Conservation (phyloP, 257 asterid species). For the Solanum rostratum region DNA sequence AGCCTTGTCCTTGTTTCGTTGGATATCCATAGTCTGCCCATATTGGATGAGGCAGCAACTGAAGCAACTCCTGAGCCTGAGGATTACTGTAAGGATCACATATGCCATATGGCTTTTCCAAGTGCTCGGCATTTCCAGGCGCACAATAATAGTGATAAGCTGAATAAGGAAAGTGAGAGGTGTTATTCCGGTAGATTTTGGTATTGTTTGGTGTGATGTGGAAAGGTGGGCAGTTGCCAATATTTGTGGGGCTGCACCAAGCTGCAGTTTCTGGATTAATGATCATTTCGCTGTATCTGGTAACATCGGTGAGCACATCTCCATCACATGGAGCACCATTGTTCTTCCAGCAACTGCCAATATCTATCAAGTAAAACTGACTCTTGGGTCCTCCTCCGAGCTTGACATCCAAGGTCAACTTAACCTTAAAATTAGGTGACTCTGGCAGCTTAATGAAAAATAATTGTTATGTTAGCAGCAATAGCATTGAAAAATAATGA, state of each 20-base stretch:
- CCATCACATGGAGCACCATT: constrained; percentile 54
- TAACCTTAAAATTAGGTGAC: constrained; percentile 58
- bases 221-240: constrained; percentile 53
- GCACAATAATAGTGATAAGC: constrained; percentile 64
- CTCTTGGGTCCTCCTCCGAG: constrained; percentile 61
- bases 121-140: constrained; percentile 48
- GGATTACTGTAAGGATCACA: constrained; percentile 70
- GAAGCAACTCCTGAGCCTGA: constrained; percentile 56
- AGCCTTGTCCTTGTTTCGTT: constrained; percentile 43
- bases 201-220: constrained; percentile 44
- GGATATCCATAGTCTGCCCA: constrained; percentile 72
- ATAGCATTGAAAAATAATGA: background rate
- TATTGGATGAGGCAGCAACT: constrained; percentile 59
- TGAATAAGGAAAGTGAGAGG: constrained; percentile 42
- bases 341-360: constrained; percentile 77
- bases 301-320: constrained; percentile 41
- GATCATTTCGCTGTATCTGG: constrained; percentile 61
- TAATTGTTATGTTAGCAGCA: background rate
- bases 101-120: constrained; percentile 40
- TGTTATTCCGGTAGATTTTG: constrained; percentile 35
- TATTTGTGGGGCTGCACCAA: constrained; percentile 43
- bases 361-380: constrained; percentile 61
- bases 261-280: constrained; percentile 43
- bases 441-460: constrained; percentile 36
- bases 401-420: constrained; percentile 29